phyloP scores from a whole-genome alignment of 805 yeast species.

The Yarrowia deformans region DNA sequence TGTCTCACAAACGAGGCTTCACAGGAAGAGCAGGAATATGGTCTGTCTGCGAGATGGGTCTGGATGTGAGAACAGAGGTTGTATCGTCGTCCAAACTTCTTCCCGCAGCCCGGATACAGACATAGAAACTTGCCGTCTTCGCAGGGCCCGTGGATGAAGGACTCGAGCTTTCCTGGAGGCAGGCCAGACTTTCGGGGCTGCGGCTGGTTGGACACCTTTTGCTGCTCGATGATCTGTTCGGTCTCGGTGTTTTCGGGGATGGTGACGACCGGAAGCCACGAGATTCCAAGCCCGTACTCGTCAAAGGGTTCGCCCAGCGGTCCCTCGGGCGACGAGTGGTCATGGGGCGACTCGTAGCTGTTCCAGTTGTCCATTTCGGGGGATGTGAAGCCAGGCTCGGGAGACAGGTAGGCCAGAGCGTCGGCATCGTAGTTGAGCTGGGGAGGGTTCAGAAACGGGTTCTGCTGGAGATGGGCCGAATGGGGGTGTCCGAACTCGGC shows the following conservation, averaged over 20 bases:
- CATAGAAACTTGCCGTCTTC: constrained; percentile 75
- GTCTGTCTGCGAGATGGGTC: constrained; percentile 94
- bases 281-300: constrained; percentile 41
- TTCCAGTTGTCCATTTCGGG: constrained; percentile 39
- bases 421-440: constrained; percentile 35
- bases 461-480: constrained; percentile 22
- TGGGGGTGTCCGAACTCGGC: constrained; percentile 20
- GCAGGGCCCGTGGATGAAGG: constrained; percentile 81
- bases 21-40: constrained; percentile 80
- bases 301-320: constrained; percentile 26
- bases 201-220: constrained; percentile 46
- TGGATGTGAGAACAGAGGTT: constrained; percentile 95
- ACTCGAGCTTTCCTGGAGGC: constrained; percentile 90
- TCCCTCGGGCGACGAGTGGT: constrained; percentile 24
- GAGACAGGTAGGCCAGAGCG: constrained; percentile 35
- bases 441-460: constrained; percentile 33
- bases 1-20: constrained; percentile 90
- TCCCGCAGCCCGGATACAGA: constrained; percentile 77
- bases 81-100: constrained; percentile 84
- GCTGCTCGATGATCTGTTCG: constrained; percentile 47
- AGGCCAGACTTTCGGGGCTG: constrained; percentile 61
- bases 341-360: constrained; percentile 26
- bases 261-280: constrained; percentile 52
- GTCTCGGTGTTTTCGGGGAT: constrained; percentile 49
- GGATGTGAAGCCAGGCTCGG: constrained; percentile 34